Percentiles rank a stretch among this genome's conserved stretches.
phyloP scores from a whole-genome alignment of 2,329 filamentous ascomycete species.

The Cyphellophora europaea region DNA sequence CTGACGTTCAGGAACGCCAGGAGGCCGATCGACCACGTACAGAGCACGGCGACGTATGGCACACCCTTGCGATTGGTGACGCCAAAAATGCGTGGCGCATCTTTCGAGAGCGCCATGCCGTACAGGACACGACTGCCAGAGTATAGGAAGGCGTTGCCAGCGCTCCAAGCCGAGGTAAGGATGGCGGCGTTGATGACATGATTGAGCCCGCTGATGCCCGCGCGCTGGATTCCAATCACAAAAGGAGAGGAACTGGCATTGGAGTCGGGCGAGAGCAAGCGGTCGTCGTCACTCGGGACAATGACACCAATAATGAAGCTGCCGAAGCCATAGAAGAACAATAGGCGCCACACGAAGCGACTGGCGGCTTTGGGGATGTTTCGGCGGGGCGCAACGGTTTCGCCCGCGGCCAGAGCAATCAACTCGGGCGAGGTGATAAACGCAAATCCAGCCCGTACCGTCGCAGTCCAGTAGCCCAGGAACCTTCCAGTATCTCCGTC shows the following conservation, averaged over 20 bases:
- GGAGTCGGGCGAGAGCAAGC: conserved; percentile 37
- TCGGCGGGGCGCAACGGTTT: conserved; percentile 35
- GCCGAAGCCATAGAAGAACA: conserved; percentile 71
- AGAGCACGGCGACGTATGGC: conserved; percentile 50
- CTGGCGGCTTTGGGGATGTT: conserved; percentile 33
- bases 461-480: conserved; percentile 40
- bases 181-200: conserved; percentile 69
- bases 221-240: conserved; percentile 35
- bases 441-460: conserved; percentile 41
- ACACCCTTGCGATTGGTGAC: conserved; percentile 42
- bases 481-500: conserved; percentile 37
- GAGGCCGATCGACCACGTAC: conserved; percentile 37
- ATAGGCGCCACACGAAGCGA: conserved; percentile 43
- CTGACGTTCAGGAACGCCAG: conserved; percentile 28
- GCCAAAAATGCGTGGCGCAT: conserved; percentile 40
- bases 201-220: conserved; percentile 58
- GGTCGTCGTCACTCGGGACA: conserved; percentile 56
- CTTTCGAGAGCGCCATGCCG: conserved; percentile 18
- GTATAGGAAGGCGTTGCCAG: conserved; percentile 30
- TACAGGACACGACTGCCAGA: conserved; percentile 25
- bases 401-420: conserved; percentile 39
- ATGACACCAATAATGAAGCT: conserved; percentile 69
- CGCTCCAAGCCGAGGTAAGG: conserved; percentile 58
- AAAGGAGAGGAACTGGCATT: conserved; percentile 41
- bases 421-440: conserved; percentile 42